Evolutionary conservation across 192 early-diverging fungal genomes (phyloP), one percentile per base, ranked within the genome.

Genomic region (Coemansia sp.): DNA sequence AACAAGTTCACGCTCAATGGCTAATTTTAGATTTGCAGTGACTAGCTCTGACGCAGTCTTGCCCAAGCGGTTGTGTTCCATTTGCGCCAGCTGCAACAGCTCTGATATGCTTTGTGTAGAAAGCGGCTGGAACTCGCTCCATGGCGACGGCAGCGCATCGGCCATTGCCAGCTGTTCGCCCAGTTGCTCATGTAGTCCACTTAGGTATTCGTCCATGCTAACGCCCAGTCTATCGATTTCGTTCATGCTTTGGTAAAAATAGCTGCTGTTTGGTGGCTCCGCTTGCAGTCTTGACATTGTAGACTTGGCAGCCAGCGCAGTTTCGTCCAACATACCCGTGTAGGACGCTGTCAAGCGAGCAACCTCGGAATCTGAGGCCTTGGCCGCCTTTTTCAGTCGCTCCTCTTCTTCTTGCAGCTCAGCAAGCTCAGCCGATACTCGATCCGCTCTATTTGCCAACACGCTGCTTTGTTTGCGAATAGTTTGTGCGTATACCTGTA

Each of bases 111-210:
- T 64, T 6, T 60, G 53, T 2, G 76, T 36, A 11, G 56, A 57
- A 66, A 70, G 64, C 21, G 76, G 71, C n/a, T 59, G 25, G 48
- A 79, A 79, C 31, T 69, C 76, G 19, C 55, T 72, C 76, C 76
- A 79, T 1, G 76, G 76, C 23, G 64, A 64, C 15, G 76, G 71
- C 38, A 79, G 56, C 19, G 49, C 51, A 26, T 65, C 71, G 12
- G 65, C 57, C 5, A 6, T 38, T n/a, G 31, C 25, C 8, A 68
- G 28, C 36, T 56, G 57, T 7, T 59, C 56, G 20, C 34, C 50
- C 2, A 73, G 25, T 10, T 53, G 52, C 54, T 47, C 51, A 8
- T 62, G 60, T 5, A 71, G 48, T 5, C 21, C 25, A 4, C 59
- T 52, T 17, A 72, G 48, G 10, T 48, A 22, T 2, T n/a, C 8